Evolutionary conservation across 2,329 filamentous ascomycete genomes (phyloP), one percentile per base, ranked within the genome.

Genomic region (Trichoderma sp.): DNA sequence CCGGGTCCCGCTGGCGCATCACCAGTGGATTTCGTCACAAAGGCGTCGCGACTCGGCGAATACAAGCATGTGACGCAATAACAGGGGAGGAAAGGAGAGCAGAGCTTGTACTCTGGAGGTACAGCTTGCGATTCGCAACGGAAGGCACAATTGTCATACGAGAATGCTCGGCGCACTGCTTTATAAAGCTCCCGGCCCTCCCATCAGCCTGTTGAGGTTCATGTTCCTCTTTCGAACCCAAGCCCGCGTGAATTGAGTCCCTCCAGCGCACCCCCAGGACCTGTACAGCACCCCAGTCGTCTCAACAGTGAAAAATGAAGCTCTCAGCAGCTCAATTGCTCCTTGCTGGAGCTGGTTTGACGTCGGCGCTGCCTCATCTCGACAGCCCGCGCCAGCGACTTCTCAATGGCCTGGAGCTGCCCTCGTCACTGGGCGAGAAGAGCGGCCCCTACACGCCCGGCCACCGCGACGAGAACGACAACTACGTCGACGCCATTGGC

Each of bases 381-480:
- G 85, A 87, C 77, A 86, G 84, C 73, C 85, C 85, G 54, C 83
- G 84, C 69, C 84, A 87, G 76, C 84, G 85, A 14, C 82, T 87
- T 18, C 78, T 85, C 69, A 82, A 84, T 67, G 84, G 85, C 65
- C 79, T 84, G 60, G 77, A 80, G 5, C 77, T 87, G 14, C 83
- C 82, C 69, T 75, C 76, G 59, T 83, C 80, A 70, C 84, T 81
- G 70, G 76, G 76, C 65, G 80, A 78, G 68, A 71, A 74, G 66
- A 74, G 75, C 49, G 77, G 80, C 14, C 89, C 89, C 0, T 92
- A 90, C 74, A 87, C 83, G 13, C 88, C 88, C 0, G 86, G 81
- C 8, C 81, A 87, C 74, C 82, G 81, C 60, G 89, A 92, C 72
- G 87, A 87, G 0, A 85, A 87, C 70, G 90, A 92, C 76, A 80